phyloP scores from a whole-genome alignment of 2,329 filamentous ascomycete genomes.

The Thielaviopsis euricoi region DNA sequence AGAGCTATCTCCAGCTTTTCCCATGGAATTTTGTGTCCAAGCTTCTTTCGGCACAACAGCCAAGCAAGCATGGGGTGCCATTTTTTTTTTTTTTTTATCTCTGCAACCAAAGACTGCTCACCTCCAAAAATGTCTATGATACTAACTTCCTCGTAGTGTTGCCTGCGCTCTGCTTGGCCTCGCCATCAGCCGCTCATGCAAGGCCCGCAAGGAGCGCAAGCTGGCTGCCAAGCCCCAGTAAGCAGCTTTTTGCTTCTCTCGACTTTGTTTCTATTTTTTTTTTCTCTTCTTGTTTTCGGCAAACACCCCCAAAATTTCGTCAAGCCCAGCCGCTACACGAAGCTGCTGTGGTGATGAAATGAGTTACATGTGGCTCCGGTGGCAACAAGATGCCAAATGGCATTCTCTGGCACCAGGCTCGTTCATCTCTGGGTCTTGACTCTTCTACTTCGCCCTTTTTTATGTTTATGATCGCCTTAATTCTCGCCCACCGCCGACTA shows the following conservation, averaged over 20 bases:
- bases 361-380: no score
- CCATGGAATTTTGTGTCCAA: neutral
- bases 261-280: neutral
- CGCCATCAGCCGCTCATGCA: constrained; percentile 19
- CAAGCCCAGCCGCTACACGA: neutral
- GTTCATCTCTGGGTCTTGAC: no score
- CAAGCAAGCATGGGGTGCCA: no score
- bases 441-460: no score
- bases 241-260: neutral
- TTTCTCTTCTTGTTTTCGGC: neutral
- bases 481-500: no score
- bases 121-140: neutral
- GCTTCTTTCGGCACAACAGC: no score
- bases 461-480: no score
- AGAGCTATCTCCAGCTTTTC: neutral
- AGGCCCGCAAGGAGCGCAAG: constrained; percentile 21
- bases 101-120: no score
- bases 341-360: no score
- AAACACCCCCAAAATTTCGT: neutral
- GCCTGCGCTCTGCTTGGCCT: constrained; percentile 19
- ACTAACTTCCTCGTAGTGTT: constrained; percentile 17
- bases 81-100: no score
- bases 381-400: no score
- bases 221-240: constrained; percentile 9
- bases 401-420: no score